Conservation (phyloP, 2,329 filamentous ascomycete species). For the Aspergillus sclerotialis region DNA sequence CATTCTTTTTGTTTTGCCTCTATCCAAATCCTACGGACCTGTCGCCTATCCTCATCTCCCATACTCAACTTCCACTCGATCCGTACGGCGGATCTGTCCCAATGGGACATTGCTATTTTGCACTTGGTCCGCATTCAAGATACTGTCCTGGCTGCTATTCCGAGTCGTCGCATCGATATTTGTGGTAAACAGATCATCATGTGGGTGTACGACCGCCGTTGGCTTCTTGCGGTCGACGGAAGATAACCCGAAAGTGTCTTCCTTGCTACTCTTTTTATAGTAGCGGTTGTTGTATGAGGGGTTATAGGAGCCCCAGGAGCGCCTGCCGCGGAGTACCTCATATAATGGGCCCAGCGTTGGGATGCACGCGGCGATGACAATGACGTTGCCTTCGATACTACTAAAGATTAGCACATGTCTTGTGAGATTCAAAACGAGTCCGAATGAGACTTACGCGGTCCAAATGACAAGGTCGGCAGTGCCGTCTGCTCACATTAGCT, state of each 20-base stretch:
- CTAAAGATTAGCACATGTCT: not conserved
- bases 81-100: slow-evolving; percentile 13
- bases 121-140: slow-evolving; percentile 5
- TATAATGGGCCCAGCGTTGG: slow-evolving; percentile 26
- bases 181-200: slow-evolving; percentile 3
- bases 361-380: slow-evolving; percentile 31
- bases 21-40: too few species aligned
- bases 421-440: too few species aligned
- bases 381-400: slow-evolving; percentile 25
- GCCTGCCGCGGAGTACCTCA: slow-evolving; percentile 17
- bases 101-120: slow-evolving; percentile 2
- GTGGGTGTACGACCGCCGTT: not conserved
- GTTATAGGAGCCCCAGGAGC: slow-evolving; percentile 4
- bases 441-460: slow-evolving; percentile 39
- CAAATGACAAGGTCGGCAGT: slow-evolving; percentile 41
- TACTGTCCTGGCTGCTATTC: slow-evolving; percentile 14
- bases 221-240: slow-evolving; percentile 2
- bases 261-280: slow-evolving; percentile 7
- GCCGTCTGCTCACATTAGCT: slow-evolving; percentile 16
- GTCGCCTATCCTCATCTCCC: too few species aligned
- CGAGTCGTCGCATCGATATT: slow-evolving; percentile 1
- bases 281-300: slow-evolving; percentile 2
- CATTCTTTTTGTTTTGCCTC: too few species aligned
- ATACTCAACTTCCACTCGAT: slow-evolving; percentile 16
- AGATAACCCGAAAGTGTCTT: not conserved